Evolutionary conservation across 257 asterid species (phyloP).

Genomic region (Nemophila menziesii): DNA sequence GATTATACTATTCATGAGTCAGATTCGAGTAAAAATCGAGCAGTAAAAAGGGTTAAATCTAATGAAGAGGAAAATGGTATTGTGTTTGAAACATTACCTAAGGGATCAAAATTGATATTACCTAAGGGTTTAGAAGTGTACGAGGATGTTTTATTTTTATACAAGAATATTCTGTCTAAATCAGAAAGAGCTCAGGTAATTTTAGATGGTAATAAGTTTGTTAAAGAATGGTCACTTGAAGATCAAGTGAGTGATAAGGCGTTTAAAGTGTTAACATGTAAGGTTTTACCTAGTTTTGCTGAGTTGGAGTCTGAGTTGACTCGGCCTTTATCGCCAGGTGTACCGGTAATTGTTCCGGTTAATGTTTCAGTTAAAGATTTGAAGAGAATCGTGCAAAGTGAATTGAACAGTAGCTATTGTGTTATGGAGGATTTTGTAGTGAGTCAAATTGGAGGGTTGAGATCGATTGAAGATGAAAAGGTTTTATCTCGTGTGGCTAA

Average conservation of each 20-base stretch:
- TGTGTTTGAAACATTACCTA: constrained; percentile 4
- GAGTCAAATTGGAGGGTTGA: constrained; percentile 57
- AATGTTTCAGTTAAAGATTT: constrained; percentile 37
- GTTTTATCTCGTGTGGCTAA: constrained; percentile 21
- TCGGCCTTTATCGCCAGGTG: constrained; percentile 60
- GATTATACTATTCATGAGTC: constrained; percentile 38
- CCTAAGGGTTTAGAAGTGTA: constrained; percentile 16
- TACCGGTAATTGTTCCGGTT: constrained; percentile 37
- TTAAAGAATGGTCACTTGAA: constrained; percentile 37
- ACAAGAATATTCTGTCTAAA: constrained; percentile 28
- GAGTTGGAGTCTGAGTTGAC: constrained; percentile 52
- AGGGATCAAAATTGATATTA: constrained; percentile 14
- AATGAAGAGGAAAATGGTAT: constrained; percentile 11
- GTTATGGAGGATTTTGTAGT: constrained; percentile 57
- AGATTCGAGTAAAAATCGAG: constrained; percentile 6
- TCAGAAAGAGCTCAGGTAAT: constrained; percentile 16
- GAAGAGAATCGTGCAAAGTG: constrained; percentile 41
- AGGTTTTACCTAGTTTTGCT: constrained; percentile 62
- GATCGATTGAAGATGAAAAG: constrained; percentile 37
- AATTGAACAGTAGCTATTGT: constrained; percentile 59
- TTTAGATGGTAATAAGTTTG: constrained; percentile 34
- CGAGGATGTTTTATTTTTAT: constrained; percentile 38
- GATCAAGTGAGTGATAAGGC: constrained; percentile 9
- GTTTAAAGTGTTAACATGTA: constrained; percentile 34
- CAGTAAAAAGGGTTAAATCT: constrained; percentile 22